Conservation (phyloP, 2,329 filamentous ascomycete genomes). For the Ambrosiella xylebori region DNA sequence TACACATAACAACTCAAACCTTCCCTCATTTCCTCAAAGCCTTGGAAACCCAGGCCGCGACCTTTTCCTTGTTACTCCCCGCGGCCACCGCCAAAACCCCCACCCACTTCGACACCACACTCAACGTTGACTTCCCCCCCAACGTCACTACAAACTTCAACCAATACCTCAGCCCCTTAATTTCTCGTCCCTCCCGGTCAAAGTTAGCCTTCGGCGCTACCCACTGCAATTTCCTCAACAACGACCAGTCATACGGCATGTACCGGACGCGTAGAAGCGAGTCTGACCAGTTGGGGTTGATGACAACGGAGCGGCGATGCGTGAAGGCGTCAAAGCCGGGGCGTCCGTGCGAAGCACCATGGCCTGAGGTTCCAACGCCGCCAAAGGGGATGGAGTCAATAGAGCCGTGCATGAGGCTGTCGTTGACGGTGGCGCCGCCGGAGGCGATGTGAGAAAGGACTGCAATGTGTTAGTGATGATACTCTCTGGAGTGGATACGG, state of each 20-base stretch:
- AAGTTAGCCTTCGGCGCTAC: constrained; percentile 36
- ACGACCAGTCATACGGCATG: constrained; percentile 34
- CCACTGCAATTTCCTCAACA: constrained; percentile 26
- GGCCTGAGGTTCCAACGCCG: constrained; percentile 64
- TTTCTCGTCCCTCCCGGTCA: constrained; percentile 38
- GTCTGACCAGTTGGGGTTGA: constrained; percentile 51
- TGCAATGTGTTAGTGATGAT: constrained; percentile 17
- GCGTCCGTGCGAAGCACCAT: constrained; percentile 61
- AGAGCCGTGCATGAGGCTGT: constrained; percentile 50
- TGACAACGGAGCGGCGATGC: constrained; percentile 39
- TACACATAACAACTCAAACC: not conserved
- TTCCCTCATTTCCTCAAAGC: not conserved
- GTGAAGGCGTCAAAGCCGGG: constrained; percentile 54
- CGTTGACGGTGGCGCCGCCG: constrained; percentile 51
- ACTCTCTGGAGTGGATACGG: not conserved
- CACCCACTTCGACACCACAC: constrained; percentile 34
- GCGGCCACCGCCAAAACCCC: constrained; percentile 9
- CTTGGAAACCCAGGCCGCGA: not conserved
- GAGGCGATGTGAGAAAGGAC: constrained; percentile 47
- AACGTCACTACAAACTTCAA: constrained; percentile 31
- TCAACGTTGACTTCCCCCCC: constrained; percentile 31
- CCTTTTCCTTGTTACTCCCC: not conserved
- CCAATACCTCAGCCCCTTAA: constrained; percentile 38
- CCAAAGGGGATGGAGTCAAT: constrained; percentile 63
- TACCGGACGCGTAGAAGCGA: constrained; percentile 49